Conservation (phyloP, 805 yeast species). For the Metschnikowia arizonensis region DNA sequence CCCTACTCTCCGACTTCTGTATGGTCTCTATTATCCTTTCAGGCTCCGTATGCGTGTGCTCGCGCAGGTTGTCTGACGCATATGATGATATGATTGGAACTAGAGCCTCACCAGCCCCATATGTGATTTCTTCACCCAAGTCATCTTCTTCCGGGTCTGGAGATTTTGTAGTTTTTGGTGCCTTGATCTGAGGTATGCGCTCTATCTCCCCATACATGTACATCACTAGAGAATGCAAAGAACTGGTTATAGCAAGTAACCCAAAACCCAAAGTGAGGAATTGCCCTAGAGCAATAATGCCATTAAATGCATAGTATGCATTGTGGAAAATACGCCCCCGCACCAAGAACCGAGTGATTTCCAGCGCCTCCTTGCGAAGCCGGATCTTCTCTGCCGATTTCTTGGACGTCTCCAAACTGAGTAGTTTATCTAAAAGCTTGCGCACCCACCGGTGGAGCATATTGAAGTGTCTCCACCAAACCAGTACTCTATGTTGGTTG, state of each 20-base stretch:
- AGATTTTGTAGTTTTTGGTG: not conserved
- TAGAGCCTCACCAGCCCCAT: not conserved
- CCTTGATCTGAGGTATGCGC: not conserved
- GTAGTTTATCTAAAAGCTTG: slow-evolving; percentile 29
- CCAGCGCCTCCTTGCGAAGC: slow-evolving; percentile 14
- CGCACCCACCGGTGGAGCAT: slow-evolving; percentile 56
- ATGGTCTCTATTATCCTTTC: not conserved
- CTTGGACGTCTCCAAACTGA: slow-evolving; percentile 21
- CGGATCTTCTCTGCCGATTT: slow-evolving; percentile 13
- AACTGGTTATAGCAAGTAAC: slow-evolving; percentile 53
- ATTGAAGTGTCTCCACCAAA: slow-evolving; percentile 74
- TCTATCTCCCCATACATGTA: slow-evolving; percentile 18
- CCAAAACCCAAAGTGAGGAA: slow-evolving; percentile 71
- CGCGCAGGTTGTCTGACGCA: not conserved
- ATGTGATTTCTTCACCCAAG: slow-evolving; percentile 15
- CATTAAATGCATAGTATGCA: slow-evolving; percentile 60
- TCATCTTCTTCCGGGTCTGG: slow-evolving; percentile 11
- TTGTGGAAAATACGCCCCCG: slow-evolving; percentile 37
- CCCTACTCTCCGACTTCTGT: slow-evolving; percentile 17
- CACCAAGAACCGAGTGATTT: slow-evolving; percentile 27
- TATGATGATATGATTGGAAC: not conserved
- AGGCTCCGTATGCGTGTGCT: not conserved
- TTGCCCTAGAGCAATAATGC: slow-evolving; percentile 70
- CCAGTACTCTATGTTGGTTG: slow-evolving; percentile 69
- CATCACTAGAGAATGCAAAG: slow-evolving; percentile 29